Percentiles rank a stretch among this genome's conserved stretches.
Conservation (phyloP, 495 filamentous ascomycete species). For the Aspergillus heteromorphus region DNA sequence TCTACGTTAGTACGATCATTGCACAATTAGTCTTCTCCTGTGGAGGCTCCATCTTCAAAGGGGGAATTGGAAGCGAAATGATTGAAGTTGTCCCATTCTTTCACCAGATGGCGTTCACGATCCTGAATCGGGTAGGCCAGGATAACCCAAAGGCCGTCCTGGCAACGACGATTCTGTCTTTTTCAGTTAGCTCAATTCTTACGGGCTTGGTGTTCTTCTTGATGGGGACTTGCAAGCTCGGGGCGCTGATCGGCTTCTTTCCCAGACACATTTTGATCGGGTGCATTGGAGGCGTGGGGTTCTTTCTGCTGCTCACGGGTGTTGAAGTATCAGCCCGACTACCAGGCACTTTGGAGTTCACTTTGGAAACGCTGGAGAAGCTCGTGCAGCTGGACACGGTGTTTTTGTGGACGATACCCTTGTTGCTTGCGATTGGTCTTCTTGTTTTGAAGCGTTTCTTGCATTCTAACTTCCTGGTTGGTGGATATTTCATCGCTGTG, state of each 20-base stretch:
- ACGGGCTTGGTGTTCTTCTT: slow-evolving; percentile 87
- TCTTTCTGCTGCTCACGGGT: slow-evolving; percentile 86
- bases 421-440: slow-evolving; percentile 70
- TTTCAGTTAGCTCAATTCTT: slow-evolving; percentile 83
- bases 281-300: slow-evolving; percentile 97
- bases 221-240: slow-evolving; percentile 79
- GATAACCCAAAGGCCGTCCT: slow-evolving; percentile 79
- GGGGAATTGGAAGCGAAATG: slow-evolving; percentile 94
- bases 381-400: slow-evolving; percentile 68
- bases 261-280: slow-evolving; percentile 93
- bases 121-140: slow-evolving; percentile 70
- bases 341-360: slow-evolving; percentile 75
- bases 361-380: slow-evolving; percentile 64
- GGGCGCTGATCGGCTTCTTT: slow-evolving; percentile 92
- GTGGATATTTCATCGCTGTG: slow-evolving; percentile 79
- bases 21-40: slow-evolving; percentile 89
- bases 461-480: slow-evolving; percentile 75
- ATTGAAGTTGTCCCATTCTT: slow-evolving; percentile 98
- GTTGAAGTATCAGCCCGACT: slow-evolving; percentile 92
- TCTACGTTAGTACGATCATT: slow-evolving; percentile 95
- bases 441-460: slow-evolving; percentile 67
- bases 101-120: slow-evolving; percentile 92
- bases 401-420: slow-evolving; percentile 75
- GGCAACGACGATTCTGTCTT: slow-evolving; percentile 87
- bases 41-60: slow-evolving; percentile 80